Percentiles rank a stretch among this genome's conserved stretches.
Conservation (phyloP, 129 eudicot genomes). For the Lactuca saligna region DNA sequence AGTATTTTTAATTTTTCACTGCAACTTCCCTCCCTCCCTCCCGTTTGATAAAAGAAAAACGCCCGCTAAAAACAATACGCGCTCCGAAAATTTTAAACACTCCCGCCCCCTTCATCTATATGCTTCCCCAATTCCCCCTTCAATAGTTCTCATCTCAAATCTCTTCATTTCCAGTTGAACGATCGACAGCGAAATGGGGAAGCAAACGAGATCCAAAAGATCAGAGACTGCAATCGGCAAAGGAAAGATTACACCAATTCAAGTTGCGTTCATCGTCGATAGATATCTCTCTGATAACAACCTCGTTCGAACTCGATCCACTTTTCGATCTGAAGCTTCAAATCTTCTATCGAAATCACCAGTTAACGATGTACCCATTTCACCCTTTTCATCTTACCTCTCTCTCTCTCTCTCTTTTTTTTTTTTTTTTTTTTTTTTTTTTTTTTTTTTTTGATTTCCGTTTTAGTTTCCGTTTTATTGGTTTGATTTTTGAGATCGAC, state of each 20-base stretch:
- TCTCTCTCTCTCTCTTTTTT: too few relatives aligned
- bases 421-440: background rate
- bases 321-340: constrained; percentile 69
- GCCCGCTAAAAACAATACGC: constrained; percentile 24
- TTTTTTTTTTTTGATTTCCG: too few relatives aligned
- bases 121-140: background rate
- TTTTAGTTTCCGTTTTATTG: background rate
- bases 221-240: constrained; percentile 39
- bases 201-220: constrained; percentile 45
- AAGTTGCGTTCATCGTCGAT: constrained; percentile 89
- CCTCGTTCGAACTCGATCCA: constrained; percentile 45
- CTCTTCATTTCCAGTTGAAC: background rate
- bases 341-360: constrained; percentile 60
- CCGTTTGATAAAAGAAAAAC: background rate
- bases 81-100: constrained; percentile 31
- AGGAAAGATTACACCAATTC: constrained; percentile 77
- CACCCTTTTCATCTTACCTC: background rate
- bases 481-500: background rate
- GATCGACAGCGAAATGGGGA: constrained; percentile 38
- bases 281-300: constrained; percentile 70
- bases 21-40: constrained; percentile 8
- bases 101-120: constrained; percentile 36
- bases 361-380: constrained; percentile 49
- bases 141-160: background rate
- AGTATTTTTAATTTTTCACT: too few relatives aligned